Conservation (phyloP, 2,329 filamentous ascomycete genomes). For the Arthrobotrys entomopaga region DNA sequence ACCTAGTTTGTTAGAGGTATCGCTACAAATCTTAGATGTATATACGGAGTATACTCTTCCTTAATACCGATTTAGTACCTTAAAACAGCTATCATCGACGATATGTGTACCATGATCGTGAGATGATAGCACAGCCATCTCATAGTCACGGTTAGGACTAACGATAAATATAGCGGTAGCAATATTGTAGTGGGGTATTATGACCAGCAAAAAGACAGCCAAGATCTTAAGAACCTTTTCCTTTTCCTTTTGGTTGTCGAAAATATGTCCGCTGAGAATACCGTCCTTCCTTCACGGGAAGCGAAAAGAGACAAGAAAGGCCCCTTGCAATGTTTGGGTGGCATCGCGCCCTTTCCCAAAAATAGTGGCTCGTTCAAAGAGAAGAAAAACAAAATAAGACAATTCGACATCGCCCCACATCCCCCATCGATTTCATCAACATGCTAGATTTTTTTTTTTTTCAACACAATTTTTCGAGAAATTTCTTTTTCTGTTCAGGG, state of each 20-base stretch:
- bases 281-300: slow-evolving; percentile 32
- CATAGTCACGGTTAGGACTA: background rate
- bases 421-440: too few relatives aligned
- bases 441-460: slow-evolving; percentile 5
- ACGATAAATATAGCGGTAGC: background rate
- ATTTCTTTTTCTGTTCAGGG: slow-evolving; percentile 8
- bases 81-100: too few relatives aligned
- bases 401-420: slow-evolving; percentile 41
- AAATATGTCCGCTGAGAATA: slow-evolving; percentile 43
- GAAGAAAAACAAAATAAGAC: too few relatives aligned
- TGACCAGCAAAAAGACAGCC: slow-evolving; percentile 9
- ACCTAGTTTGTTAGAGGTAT: background rate
- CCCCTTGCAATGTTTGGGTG: slow-evolving; percentile 11
- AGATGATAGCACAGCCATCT: slow-evolving; percentile 7
- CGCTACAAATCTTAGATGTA: background rate
- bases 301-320: slow-evolving; percentile 1
- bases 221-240: slow-evolving; percentile 8
- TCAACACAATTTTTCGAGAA: too few relatives aligned
- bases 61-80: background rate
- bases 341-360: slow-evolving; percentile 38
- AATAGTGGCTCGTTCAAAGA: slow-evolving; percentile 27
- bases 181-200: background rate
- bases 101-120: background rate
- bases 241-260: slow-evolving; percentile 9
- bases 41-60: too few relatives aligned